Base-by-base conservation (phyloP, 495 filamentous ascomycete genomes). In the Aspergillus biplanus region DNA sequence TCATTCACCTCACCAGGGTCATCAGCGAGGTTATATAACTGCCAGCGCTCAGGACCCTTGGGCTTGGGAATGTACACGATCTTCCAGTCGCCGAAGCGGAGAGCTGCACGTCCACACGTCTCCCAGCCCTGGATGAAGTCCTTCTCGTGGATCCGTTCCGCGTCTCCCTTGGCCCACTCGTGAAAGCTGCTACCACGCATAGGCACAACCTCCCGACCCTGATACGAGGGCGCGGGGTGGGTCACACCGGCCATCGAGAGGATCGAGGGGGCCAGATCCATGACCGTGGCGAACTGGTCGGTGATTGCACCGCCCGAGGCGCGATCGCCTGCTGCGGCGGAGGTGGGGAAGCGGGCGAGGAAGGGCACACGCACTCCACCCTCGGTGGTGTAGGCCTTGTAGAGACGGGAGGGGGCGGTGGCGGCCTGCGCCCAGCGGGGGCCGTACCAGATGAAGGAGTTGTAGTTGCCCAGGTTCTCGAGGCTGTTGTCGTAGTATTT, bases 361-460 rank as follows among this genome's bases (percentile, higher is more conserved):
- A 86, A 87, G 2, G 86, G 85, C 12, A 85, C 83, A 18, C 82
- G 80, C 8, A 87, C 82, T 52, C 85, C 86, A 21, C 86, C 85
- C 62, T 89, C 83, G 13, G 86, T 86, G 11, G 85, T 87, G 71
- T 80, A 87, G 35, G 84, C 83, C 62, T 88, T 88, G 71, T 84
- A 86, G 6, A 86, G 75, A 37, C 86, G 76, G n/a, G 79, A 83
- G 6, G 87, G 85, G 9, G 87, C 85, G 15, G 86, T 89, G 16
- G 86, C 81, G 35, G 86, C 87, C 64, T 86, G 81, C 11, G 85
- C 86, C 86, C 87, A 87, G 57, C 83, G 82, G 13, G 85, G 85
- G 6, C 86, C 85, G 62, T 89, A 88, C 86, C 86, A 88, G 66
- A 87, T 83, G 70, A 88, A 89, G 1, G 79, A 83, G 72, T 87